These are phyloP conservation scores for Phalaenopsis equestris DNA, from an alignment of 106 monocot species.

Conservation along the genomic window DNA sequence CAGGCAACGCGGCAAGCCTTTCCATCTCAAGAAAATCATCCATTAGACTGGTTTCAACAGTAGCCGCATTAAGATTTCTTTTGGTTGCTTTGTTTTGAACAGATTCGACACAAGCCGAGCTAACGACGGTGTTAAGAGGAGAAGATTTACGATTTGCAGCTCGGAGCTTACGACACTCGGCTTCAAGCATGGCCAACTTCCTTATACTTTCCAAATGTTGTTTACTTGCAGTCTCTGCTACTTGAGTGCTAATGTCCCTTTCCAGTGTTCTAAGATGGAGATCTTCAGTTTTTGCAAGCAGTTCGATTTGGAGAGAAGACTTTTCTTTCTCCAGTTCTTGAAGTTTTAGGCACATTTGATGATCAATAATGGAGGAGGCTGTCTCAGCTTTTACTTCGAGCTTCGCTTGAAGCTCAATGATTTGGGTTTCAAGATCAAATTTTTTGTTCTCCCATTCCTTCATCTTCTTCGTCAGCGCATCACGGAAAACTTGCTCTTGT, in stretches of 20 bases:
- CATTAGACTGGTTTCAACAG: conserved; percentile 29
- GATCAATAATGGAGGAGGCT: conserved; percentile 8
- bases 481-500: conserved; percentile 16
- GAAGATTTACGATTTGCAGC: conserved; percentile 14
- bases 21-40: conserved; percentile 52
- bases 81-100: conserved; percentile 23
- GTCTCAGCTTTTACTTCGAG: conserved; percentile 17
- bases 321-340: conserved; percentile 38
- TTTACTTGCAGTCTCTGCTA: conserved; percentile 47
- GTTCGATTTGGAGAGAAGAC: conserved; percentile 19
- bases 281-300: conserved; percentile 18
- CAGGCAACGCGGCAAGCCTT: conserved; percentile 25
- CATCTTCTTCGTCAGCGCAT: conserved; percentile 14
- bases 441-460: conserved; percentile 23
- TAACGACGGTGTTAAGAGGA: neutral
- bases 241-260: conserved; percentile 33
- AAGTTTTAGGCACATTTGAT: conserved; percentile 23
- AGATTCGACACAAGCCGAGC: conserved; percentile 17
- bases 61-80: conserved; percentile 5
- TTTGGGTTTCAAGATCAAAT: conserved; percentile 9
- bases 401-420: conserved; percentile 16
- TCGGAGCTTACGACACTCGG: conserved; percentile 41
- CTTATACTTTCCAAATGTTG: conserved; percentile 46
- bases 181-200: conserved; percentile 50
- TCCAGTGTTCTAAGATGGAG: conserved; percentile 27